A percentile compares a stretch with the other conserved stretches of the same genome.
These are phyloP conservation scores for Colletotrichum sp. DNA, from an alignment of 2,329 filamentous ascomycete genomes.

Conservation along the genomic window DNA sequence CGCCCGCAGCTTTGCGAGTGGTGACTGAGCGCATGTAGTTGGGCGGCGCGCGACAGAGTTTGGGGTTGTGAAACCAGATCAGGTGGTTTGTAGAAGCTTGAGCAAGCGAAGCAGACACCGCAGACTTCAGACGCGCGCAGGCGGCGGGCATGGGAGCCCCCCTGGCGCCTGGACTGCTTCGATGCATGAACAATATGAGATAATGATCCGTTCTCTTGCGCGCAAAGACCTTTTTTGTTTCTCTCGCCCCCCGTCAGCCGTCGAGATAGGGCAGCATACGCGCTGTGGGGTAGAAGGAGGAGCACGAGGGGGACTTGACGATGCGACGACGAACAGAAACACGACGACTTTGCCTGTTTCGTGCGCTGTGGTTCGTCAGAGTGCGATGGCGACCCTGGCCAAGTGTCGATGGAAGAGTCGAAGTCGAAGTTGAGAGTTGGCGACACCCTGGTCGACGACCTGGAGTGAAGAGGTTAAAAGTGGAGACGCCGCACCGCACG, in stretches of 20 bases:
- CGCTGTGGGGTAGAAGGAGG: neutral
- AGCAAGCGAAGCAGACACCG: neutral
- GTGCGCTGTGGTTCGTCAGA: neutral
- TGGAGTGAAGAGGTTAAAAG: neutral
- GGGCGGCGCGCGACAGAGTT: constrained; percentile 4
- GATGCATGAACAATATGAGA: constrained; percentile 4
- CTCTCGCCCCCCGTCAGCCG: neutral
- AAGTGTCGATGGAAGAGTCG: neutral
- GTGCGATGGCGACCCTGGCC: neutral
- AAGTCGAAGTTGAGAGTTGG: constrained; percentile 6
- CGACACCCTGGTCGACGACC: neutral
- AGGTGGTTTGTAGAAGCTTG: neutral
- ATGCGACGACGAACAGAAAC: neutral
- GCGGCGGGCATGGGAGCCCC: neutral
- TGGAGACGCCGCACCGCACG: neutral
- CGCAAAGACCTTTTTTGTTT: neutral
- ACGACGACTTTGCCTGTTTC: neutral
- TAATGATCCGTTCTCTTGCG: neutral
- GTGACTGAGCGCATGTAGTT: neutral
- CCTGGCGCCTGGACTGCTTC: neutral
- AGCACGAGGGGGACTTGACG: neutral
- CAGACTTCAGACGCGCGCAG: neutral
- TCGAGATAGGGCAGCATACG: neutral
- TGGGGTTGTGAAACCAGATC: constrained; percentile 14
- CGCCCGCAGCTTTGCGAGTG: neutral